phyloP scores from a whole-genome alignment of 73 alveolate genomes.

The Urostyla sp. region DNA sequence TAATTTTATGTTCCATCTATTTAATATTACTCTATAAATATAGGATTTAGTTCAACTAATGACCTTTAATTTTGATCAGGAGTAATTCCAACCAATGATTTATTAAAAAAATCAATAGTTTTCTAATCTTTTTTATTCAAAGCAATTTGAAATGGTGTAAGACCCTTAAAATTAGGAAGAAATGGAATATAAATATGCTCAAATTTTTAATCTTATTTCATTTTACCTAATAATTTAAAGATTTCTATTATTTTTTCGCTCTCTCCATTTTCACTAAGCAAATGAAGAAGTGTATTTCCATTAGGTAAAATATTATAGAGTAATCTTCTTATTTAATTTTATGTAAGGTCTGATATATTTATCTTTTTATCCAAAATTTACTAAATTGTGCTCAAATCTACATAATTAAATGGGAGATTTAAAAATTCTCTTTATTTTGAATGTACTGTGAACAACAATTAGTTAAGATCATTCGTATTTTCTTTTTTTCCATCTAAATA shows the following conservation, averaged over 20 bases:
- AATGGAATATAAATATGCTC: slow-evolving; percentile 5
- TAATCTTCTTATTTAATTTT: slow-evolving; percentile 18
- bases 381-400: slow-evolving; percentile 49
- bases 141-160: slow-evolving; percentile 17
- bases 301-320: slow-evolving; percentile 40
- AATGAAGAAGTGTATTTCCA: slow-evolving; percentile 35
- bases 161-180: slow-evolving; percentile 21
- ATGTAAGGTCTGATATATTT: background rate
- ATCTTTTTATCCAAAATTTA: background rate
- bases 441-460: background rate
- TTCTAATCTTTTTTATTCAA: background rate
- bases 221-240: background rate
- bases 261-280: background rate
- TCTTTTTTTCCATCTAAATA: background rate
- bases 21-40: background rate
- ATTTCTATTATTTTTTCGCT: background rate
- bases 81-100: background rate
- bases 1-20: background rate
- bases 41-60: background rate
- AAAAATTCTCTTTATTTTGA: background rate
- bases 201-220: background rate
- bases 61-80: slow-evolving; percentile 44
- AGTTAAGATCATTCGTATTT: background rate
- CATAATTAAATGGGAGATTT: slow-evolving; percentile 13
- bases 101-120: background rate